These are phyloP conservation scores for Albifimbria verrucaria DNA, from an alignment of 2,329 filamentous ascomycete genomes.

Conservation along the genomic window DNA sequence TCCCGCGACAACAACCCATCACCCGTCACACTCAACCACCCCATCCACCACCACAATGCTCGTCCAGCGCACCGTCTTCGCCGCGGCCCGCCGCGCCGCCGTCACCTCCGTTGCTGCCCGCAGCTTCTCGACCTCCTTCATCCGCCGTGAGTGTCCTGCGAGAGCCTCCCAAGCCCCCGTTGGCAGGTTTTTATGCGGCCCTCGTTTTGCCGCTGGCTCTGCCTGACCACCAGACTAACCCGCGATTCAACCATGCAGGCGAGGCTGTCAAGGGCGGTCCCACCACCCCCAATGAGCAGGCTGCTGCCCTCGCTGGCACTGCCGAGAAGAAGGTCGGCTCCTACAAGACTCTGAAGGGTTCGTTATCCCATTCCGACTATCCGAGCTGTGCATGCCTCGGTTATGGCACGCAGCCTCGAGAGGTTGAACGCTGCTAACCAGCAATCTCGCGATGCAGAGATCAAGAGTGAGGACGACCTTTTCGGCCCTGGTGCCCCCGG, in stretches of 20 bases:
- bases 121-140: constrained; percentile 57
- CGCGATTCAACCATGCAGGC: constrained; percentile 26
- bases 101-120: constrained; percentile 53
- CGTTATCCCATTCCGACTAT: constrained; percentile 18
- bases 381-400: constrained; percentile 18
- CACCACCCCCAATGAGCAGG: constrained; percentile 31
- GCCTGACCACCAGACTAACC: constrained; percentile 16
- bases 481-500: constrained; percentile 80
- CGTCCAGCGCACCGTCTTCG: constrained; percentile 59
- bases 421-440: constrained; percentile 16
- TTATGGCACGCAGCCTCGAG: constrained; percentile 11
- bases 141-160: constrained; percentile 51
- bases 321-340: constrained; percentile 43
- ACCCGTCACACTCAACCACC: constrained; percentile 18
- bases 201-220: constrained; percentile 4
- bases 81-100: constrained; percentile 57
- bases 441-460: constrained; percentile 53
- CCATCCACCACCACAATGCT: constrained; percentile 48
- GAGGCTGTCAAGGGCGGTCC: constrained; percentile 31
- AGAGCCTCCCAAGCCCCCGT: constrained; percentile 9
- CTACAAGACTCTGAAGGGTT: constrained; percentile 48
- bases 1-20: constrained; percentile 37
- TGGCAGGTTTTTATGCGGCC: neutral
- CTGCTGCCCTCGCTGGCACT: constrained; percentile 31
- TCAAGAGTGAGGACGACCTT: constrained; percentile 80